Base-by-base conservation (phyloP, 495 filamentous ascomycete species). In the Bombardia bombarda region DNA sequence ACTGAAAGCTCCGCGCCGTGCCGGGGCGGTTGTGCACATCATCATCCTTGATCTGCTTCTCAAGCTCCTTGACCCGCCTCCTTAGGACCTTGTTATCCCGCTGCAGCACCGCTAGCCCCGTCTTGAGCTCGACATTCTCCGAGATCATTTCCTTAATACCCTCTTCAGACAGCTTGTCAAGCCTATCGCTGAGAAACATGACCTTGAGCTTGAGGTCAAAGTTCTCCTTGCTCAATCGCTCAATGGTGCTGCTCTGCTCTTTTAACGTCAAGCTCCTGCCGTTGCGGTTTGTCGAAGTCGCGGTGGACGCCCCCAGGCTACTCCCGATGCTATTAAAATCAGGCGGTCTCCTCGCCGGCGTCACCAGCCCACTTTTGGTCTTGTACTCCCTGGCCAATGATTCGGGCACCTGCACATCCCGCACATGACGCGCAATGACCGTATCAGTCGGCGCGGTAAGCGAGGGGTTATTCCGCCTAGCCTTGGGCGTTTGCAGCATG, bases 171-270 rank as follows among this genome's bases (percentile, higher is more conserved):
- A 90, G 82, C 56, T 88, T 86, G 63, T 93, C 88, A 21, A 98
- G 64, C 8, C 90, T 84, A 53, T 96, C 88, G 55, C 90, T 92
- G 24, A 98, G 77, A 54, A 94, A 97, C 67, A 95, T 90, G 38
- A 97, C 92, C 61, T 95, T 89, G 61, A 98, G 82, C 63, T 98
- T 98, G 30, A 98, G 72, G 56, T 95, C 92, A 57, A 97, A 98
- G 50, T 97, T 97, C 56, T 90, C 85, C 64, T 98, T 98, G 46
- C 85, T 88, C 5, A 97, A 74, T 21, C 89, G 80, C 58, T 97
- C 92, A 47, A 98, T 96, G 18, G 88, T 95, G 57, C 84, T 92
- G 50, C 87, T 94, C 61, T 98, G 92, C 60, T 97, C 92, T 62
- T 97, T 96, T 12, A 98, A 68, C 0, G 93, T 97, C 68, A 97